phyloP scores from a whole-genome alignment of 306 rosid genomes.

The Vigna reflexopilosa region DNA sequence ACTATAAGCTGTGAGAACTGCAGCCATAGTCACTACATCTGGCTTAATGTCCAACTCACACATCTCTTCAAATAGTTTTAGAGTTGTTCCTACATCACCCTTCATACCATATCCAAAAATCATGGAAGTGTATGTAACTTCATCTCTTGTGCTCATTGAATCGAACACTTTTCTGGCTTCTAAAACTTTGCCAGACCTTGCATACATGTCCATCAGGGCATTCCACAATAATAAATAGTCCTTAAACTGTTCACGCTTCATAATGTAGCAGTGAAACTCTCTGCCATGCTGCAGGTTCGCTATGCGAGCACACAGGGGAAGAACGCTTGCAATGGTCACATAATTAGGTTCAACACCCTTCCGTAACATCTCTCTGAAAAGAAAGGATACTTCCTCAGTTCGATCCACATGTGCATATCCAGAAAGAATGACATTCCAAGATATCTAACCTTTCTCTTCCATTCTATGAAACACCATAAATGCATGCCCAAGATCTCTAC shows the following conservation, averaged over 20 bases:
- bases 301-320: constrained; percentile 89
- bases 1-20: constrained; percentile 82
- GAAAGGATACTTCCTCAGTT: constrained; percentile 72
- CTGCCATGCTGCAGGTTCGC: constrained; percentile 89
- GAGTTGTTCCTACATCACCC: constrained; percentile 76
- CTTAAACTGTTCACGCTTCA: constrained; percentile 58
- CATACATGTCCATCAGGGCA: constrained; percentile 87
- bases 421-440: constrained; percentile 91
- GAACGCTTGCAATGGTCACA: constrained; percentile 85
- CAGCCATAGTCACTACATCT: constrained; percentile 83
- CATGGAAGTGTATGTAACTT: constrained; percentile 85
- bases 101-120: constrained; percentile 83
- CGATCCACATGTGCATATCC: constrained; percentile 70
- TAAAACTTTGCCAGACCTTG: constrained; percentile 78
- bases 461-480: constrained; percentile 58
- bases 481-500: constrained; percentile 75
- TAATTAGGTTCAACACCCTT: constrained; percentile 69
- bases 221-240: constrained; percentile 72
- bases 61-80: constrained; percentile 86
- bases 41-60: constrained; percentile 60
- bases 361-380: constrained; percentile 73
- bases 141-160: constrained; percentile 69
- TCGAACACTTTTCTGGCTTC: constrained; percentile 80
- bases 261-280: constrained; percentile 87
- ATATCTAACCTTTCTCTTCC: constrained; percentile 62